Conservation (phyloP, 345 rosid species). For the Ailanthus altissimus region DNA sequence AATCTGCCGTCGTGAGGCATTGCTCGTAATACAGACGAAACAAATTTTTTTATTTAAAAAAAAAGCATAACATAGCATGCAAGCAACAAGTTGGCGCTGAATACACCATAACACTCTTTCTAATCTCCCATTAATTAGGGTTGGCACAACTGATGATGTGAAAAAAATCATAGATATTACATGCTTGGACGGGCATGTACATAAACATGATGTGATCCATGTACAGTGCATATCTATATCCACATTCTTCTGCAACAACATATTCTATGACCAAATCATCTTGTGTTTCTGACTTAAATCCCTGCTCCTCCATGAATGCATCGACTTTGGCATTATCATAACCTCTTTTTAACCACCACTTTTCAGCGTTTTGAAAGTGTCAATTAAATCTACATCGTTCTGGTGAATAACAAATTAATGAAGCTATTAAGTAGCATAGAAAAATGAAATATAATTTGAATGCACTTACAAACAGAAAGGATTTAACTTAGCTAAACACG, state of each 20-base stretch:
- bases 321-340: background rate
- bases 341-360: background rate
- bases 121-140: background rate
- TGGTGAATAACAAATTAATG: constrained; percentile 7
- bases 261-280: background rate
- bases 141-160: background rate
- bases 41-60: background rate
- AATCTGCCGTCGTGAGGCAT: background rate
- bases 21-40: no score
- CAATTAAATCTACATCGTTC: constrained; percentile 20
- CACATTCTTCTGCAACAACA: constrained; percentile 2
- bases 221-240: background rate
- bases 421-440: background rate
- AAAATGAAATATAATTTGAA: background rate
- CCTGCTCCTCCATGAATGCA: background rate
- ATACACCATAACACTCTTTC: background rate
- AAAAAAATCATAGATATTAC: background rate
- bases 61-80: background rate
- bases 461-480: background rate
- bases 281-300: background rate
- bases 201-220: background rate
- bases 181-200: background rate
- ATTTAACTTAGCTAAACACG: background rate
- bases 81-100: background rate
- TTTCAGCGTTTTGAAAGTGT: background rate